Evolutionary conservation across 768 basidiomycete species (phyloP).

Genomic region (Pisolithus microcarpus): DNA sequence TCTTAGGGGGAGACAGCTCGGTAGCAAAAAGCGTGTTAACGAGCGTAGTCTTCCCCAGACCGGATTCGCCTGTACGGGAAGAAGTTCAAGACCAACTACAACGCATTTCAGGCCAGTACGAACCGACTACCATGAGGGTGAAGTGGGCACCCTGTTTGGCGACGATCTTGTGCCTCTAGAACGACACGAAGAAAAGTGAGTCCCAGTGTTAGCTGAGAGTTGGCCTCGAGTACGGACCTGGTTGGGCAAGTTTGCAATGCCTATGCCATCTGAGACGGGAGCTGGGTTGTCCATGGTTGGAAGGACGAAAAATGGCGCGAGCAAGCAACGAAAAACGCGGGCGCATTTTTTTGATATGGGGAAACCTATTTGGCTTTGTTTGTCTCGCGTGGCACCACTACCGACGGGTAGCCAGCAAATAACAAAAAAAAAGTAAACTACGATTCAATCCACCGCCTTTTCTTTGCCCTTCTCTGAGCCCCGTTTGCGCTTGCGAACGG

Average conservation of each 20-base stretch:
- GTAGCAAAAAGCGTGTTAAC: slow-evolving; percentile 99
- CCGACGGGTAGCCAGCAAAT: neutral
- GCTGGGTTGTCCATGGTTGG: slow-evolving; percentile 22
- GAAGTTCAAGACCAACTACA: neutral
- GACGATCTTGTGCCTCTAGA: slow-evolving; percentile 96
- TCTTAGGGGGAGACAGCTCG: slow-evolving; percentile 86
- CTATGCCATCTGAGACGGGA: slow-evolving; percentile 65
- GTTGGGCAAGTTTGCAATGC: slow-evolving; percentile 96
- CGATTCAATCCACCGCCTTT: slow-evolving; percentile 12
- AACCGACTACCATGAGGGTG: slow-evolving; percentile 98
- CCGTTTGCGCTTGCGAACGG: slow-evolving; percentile 12
- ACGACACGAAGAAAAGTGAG: slow-evolving; percentile 8
- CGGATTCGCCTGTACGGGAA: slow-evolving; percentile 75
- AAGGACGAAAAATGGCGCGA: slow-evolving; percentile 10
- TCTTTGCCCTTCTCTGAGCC: slow-evolving; percentile 21
- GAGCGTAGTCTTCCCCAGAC: slow-evolving; percentile 93
- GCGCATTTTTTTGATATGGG: slow-evolving; percentile 14
- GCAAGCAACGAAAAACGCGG: slow-evolving; percentile 9
- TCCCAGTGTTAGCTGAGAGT: slow-evolving; percentile 6
- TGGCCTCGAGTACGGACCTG: slow-evolving; percentile 53
- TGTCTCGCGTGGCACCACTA: slow-evolving; percentile 14
- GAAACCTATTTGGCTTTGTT: slow-evolving; percentile 18
- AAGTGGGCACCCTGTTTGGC: slow-evolving; percentile 96
- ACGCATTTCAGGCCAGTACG: neutral
- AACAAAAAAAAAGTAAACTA: too few relatives aligned